Evolutionary conservation across 331 rosid genomes (phyloP).

Genomic region (Arachis monticola): DNA sequence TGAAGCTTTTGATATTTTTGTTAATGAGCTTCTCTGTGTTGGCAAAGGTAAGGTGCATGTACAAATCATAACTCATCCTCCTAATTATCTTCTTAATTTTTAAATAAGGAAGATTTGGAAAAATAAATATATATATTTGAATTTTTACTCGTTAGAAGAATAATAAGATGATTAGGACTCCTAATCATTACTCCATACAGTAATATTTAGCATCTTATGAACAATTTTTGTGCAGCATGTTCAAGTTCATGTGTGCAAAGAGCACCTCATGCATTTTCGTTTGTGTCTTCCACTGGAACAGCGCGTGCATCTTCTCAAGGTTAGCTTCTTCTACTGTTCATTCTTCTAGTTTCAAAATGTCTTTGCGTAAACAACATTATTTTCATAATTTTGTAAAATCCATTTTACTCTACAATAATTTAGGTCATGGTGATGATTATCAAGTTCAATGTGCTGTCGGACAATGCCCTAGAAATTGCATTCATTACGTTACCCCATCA

Average conservation of each 20-base stretch:
- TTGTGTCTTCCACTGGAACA: conserved; percentile 68
- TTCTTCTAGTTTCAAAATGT: conserved; percentile 24
- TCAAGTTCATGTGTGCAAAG: conserved; percentile 77
- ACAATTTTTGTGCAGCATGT: conserved; percentile 61
- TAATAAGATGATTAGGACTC: too few species aligned
- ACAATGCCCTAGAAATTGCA: conserved; percentile 93
- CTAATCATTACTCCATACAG: neutral
- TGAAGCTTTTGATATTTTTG: conserved; percentile 86
- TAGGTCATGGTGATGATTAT: conserved; percentile 79
- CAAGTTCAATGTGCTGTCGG: conserved; percentile 85
- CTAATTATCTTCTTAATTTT: too few species aligned
- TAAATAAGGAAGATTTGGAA: too few species aligned
- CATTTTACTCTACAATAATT: conserved; percentile 21
- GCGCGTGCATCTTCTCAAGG: conserved; percentile 87
- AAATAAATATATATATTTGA: too few species aligned
- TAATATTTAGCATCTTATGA: neutral
- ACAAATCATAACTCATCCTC: neutral
- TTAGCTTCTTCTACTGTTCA: conserved; percentile 33
- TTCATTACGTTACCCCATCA: conserved; percentile 85
- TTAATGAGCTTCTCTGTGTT: conserved; percentile 76
- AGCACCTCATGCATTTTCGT: conserved; percentile 82
- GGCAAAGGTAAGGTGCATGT: conserved; percentile 69
- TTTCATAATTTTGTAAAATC: conserved; percentile 3
- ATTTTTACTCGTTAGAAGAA: too few species aligned
- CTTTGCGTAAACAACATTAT: neutral